Conservation (phyloP, 1,284 basidiomycete species). For the Coriolopsis trogii region DNA sequence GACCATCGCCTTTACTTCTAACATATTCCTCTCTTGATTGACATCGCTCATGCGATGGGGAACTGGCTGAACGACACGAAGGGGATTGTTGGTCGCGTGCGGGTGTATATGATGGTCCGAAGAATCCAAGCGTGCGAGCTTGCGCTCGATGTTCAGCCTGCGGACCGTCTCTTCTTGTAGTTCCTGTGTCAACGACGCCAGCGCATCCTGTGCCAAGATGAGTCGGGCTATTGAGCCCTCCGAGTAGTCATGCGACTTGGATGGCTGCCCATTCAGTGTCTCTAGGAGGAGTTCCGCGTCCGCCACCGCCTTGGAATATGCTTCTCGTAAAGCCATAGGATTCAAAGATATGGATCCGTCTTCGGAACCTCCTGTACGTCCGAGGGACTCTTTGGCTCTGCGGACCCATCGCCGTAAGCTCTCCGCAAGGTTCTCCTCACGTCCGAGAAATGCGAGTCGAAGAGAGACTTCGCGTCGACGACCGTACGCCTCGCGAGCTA, state of each 20-base stretch:
- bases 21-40: conserved; percentile 1
- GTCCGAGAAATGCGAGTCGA: conserved; percentile 64
- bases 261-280: conserved; percentile 43
- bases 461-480: conserved; percentile 74
- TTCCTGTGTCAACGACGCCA: conserved; percentile 64
- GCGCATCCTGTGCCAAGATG: conserved; percentile 59
- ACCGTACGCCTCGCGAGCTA: conserved; percentile 75
- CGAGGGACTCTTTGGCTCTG: conserved; percentile 48
- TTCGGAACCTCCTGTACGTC: conserved; percentile 19
- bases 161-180: conserved; percentile 65
- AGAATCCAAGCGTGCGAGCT: conserved; percentile 24
- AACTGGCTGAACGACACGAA: conserved; percentile 6
- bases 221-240: conserved; percentile 51
- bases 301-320: conserved; percentile 44
- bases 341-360: conserved; percentile 24
- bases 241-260: conserved; percentile 19
- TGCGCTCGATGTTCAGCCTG: conserved; percentile 54
- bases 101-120: conserved; percentile 8
- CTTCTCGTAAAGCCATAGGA: conserved; percentile 24
- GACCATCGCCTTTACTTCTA: neutral
- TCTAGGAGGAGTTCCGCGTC: conserved; percentile 54
- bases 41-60: conserved; percentile 11
- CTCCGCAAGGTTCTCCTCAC: conserved; percentile 69
- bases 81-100: neutral
- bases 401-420: conserved; percentile 58